Evolutionary conservation across 306 rosid species (phyloP).

Genomic region (Arachis hypogaea): DNA sequence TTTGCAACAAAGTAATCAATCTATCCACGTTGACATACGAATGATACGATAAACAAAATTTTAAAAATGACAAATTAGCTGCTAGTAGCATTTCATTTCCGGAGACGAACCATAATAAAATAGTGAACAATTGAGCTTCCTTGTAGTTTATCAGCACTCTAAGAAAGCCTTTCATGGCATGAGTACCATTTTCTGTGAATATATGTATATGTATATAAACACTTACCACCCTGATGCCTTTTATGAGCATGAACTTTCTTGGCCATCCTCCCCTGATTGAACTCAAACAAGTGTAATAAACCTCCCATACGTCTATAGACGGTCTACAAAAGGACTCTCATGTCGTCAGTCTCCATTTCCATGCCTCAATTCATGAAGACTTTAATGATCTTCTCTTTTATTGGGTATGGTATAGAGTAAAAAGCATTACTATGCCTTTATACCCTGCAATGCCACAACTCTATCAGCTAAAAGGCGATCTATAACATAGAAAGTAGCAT

Average conservation of each 20-base stretch:
- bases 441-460: slow-evolving; percentile 42
- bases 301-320: slow-evolving; percentile 75
- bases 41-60: not conserved
- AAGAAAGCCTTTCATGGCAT: not conserved
- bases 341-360: slow-evolving; percentile 44
- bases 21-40: slow-evolving; percentile 10
- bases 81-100: slow-evolving; percentile 15
- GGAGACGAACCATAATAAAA: not conserved
- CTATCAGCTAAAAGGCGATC: slow-evolving; percentile 24
- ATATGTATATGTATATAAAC: slow-evolving; percentile 21
- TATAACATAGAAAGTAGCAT: not conserved
- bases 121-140: slow-evolving; percentile 23
- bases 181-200: not conserved
- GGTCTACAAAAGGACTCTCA: slow-evolving; percentile 62
- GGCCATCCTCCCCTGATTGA: slow-evolving; percentile 81
- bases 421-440: slow-evolving; percentile 15
- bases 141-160: not conserved
- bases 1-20: slow-evolving; percentile 27
- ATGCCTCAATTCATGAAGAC: slow-evolving; percentile 41
- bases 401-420: not conserved
- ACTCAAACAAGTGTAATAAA: slow-evolving; percentile 69
- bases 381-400: slow-evolving; percentile 7
- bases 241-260: slow-evolving; percentile 72
- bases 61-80: slow-evolving; percentile 17
- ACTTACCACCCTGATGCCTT: slow-evolving; percentile 71